A percentile compares a stretch with the other conserved stretches of the same genome.
Conservation (phyloP, 1,284 basidiomycete genomes). For the Cutaneotrichosporon sp. region DNA sequence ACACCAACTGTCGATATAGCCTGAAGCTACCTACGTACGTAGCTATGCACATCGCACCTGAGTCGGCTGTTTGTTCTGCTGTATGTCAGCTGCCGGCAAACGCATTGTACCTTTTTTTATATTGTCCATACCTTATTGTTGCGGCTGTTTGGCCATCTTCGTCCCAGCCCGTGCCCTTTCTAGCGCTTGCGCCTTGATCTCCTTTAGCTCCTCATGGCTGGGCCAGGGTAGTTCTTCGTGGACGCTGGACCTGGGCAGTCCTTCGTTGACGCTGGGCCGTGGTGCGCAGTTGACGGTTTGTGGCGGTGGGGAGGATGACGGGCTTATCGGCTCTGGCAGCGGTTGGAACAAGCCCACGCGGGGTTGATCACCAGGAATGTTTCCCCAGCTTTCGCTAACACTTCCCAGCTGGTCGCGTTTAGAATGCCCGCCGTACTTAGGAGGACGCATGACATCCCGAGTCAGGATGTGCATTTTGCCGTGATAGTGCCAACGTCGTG, state of each 20-base stretch:
- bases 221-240: not conserved
- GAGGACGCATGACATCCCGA: conserved; percentile 19
- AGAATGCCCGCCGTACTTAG: conserved; percentile 29
- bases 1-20: too few species aligned
- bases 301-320: not conserved
- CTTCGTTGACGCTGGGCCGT: not conserved
- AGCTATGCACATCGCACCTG: too few species aligned
- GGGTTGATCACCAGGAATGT: conserved; percentile 21
- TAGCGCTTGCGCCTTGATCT: not conserved
- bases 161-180: not conserved
- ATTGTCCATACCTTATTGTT: too few species aligned
- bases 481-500: too few species aligned
- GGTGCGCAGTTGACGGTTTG: not conserved
- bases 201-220: not conserved
- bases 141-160: not conserved
- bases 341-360: conserved; percentile 30
- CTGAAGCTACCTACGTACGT: too few species aligned
- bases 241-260: not conserved
- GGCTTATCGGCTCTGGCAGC: conserved; percentile 25
- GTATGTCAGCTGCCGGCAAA: too few species aligned
- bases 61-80: too few species aligned
- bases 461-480: not conserved
- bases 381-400: conserved; percentile 35
- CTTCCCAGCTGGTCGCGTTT: conserved; percentile 36
- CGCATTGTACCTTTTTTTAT: too few species aligned